Percentiles rank a stretch among this genome's conserved stretches.
Evolutionary conservation across 108 stramenopile species (phyloP).

Genomic region (Fragilaria crotonensis): DNA sequence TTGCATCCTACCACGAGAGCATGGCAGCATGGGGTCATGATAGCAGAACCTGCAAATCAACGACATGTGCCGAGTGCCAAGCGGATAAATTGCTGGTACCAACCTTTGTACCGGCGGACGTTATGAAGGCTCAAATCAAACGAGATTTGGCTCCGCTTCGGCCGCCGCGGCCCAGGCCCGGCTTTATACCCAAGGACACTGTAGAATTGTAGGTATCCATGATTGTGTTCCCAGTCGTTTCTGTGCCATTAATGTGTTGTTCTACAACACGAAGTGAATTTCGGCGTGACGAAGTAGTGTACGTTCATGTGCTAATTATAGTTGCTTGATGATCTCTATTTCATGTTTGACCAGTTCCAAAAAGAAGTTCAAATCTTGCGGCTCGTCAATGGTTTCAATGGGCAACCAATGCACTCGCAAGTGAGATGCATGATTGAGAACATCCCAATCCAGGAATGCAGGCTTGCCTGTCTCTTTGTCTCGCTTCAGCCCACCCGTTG

Average conservation of each 20-base stretch:
- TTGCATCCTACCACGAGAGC: too few species aligned
- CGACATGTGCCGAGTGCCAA: not conserved
- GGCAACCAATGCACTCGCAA: slow-evolving; percentile 55
- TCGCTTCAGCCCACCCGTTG: slow-evolving; percentile 20
- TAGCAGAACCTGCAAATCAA: not conserved
- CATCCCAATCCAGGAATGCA: slow-evolving; percentile 52
- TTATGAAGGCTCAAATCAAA: not conserved
- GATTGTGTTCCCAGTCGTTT: too few species aligned
- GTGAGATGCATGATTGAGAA: slow-evolving; percentile 33
- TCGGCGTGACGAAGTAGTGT: too few species aligned
- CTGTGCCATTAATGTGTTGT: too few species aligned
- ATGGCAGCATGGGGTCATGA: too few species aligned
- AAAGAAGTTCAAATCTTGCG: slow-evolving; percentile 19
- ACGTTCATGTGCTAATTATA: not conserved
- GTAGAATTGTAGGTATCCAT: too few species aligned
- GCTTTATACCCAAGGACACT: too few species aligned
- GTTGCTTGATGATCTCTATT: slow-evolving; percentile 23
- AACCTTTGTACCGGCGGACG: not conserved
- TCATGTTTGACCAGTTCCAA: slow-evolving; percentile 32
- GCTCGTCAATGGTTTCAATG: slow-evolving; percentile 4
- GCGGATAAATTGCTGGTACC: not conserved
- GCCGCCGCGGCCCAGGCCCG: too few species aligned
- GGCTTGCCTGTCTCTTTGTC: slow-evolving; percentile 12
- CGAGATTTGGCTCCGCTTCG: not conserved
- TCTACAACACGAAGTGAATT: too few species aligned